Evolutionary conservation across 2,329 filamentous ascomycete species (phyloP).

Genomic region (Trichoderma simmonsii): DNA sequence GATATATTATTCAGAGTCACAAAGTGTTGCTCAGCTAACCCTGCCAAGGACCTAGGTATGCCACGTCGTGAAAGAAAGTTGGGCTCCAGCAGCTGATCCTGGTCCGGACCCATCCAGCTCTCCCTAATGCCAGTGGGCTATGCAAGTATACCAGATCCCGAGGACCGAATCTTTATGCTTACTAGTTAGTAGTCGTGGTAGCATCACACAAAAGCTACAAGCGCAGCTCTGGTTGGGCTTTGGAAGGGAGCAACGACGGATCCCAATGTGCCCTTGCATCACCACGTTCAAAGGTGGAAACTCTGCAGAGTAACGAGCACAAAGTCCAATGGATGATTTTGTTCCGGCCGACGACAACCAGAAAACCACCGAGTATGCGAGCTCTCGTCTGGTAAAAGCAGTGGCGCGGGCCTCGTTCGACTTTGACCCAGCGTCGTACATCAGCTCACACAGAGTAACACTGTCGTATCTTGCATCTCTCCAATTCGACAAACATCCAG

Average conservation of each 20-base stretch:
- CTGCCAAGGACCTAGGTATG: not conserved
- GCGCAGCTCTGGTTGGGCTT: not conserved
- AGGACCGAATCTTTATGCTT: constrained; percentile 9
- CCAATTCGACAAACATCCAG: not conserved
- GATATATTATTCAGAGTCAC: not conserved
- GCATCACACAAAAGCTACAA: not conserved
- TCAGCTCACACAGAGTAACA: constrained; percentile 16
- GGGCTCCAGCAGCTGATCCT: not conserved
- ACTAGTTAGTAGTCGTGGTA: not conserved
- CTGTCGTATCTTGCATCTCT: not conserved
- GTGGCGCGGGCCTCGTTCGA: constrained; percentile 14
- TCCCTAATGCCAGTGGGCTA: not conserved
- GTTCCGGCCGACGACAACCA: not conserved
- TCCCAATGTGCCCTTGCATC: not conserved
- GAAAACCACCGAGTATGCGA: not conserved
- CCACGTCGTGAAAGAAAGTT: not conserved
- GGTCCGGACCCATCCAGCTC: not conserved
- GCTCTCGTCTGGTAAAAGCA: not conserved
- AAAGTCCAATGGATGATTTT: not conserved
- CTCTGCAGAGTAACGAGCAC: not conserved
- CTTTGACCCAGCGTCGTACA: constrained; percentile 3
- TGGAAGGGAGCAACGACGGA: not conserved
- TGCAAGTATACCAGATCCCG: not conserved
- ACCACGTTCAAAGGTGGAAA: constrained; percentile 5
- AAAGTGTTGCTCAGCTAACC: not conserved